Evolutionary conservation across 352 stramenopile genomes (phyloP).

Genomic region (Phytophthora pluvialis): DNA sequence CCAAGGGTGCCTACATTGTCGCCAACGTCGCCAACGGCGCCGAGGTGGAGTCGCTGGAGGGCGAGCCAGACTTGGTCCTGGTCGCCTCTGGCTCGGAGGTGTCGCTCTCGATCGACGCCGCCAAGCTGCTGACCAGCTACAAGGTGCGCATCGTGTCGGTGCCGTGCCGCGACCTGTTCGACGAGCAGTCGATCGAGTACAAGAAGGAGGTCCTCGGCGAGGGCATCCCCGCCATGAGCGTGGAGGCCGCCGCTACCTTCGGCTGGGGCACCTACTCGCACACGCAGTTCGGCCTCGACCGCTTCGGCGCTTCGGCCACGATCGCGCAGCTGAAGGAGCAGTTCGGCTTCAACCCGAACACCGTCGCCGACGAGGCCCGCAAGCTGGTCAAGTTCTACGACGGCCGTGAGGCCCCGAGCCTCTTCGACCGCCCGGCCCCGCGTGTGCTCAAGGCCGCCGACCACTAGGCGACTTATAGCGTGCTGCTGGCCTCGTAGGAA

Average conservation of each 20-base stretch:
- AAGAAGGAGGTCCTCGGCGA: slow-evolving; percentile 95
- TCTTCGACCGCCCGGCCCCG: slow-evolving; percentile 76
- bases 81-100: slow-evolving; percentile 97
- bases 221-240: slow-evolving; percentile 94
- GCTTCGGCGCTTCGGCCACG: slow-evolving; percentile 90
- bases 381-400: slow-evolving; percentile 95
- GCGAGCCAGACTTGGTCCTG: slow-evolving; percentile 91
- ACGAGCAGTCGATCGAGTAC: slow-evolving; percentile 96
- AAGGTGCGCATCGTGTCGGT: slow-evolving; percentile 97
- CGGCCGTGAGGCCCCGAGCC: slow-evolving; percentile 61
- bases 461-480: slow-evolving; percentile 48
- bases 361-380: slow-evolving; percentile 92
- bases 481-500: slow-evolving; percentile 5
- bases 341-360: slow-evolving; percentile 97
- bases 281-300: slow-evolving; percentile 91
- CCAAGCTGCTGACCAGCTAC: slow-evolving; percentile 86
- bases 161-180: slow-evolving; percentile 98
- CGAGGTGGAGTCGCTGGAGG: slow-evolving; percentile 70
- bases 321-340: slow-evolving; percentile 91
- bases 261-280: slow-evolving; percentile 98
- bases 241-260: slow-evolving; percentile 95
- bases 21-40: slow-evolving; percentile 82
- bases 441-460: slow-evolving; percentile 68
- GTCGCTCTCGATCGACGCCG: slow-evolving; percentile 93
- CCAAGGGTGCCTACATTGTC: slow-evolving; percentile 91